Evolutionary conservation across 177 flowering plant species (phyloP), one percentile per base, ranked within the genome.

Genomic region (Vitis hybrid): DNA sequence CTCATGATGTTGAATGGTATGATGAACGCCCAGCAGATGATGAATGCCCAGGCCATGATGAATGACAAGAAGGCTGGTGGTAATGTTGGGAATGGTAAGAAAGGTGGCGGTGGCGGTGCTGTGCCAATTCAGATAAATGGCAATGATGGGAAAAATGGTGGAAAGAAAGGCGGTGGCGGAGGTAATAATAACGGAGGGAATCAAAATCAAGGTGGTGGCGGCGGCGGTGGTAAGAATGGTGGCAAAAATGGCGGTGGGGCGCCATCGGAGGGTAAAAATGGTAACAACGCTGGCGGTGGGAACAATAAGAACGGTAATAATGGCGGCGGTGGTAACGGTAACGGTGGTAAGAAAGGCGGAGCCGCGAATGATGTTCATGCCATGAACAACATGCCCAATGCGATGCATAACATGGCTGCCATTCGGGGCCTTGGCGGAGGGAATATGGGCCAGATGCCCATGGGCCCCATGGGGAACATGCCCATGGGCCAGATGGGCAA

Each of bases 401-500:
- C 78, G 4, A 70, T 80, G 30, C 83, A 69, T 35, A 82, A 73
- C 54, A 80, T 83, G 51, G 74, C 77, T 64, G 75, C 77, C 4
- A 66, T 73, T 3, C 74, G 57, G 12, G 78, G 70, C 18, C 40
- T 30, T 4, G 75, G 75, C 32, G 71, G 64, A 12, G 72, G 75
- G 60, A 72, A 52, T 11, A 59, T 66, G 72, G 76, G 73, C 49
- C 78, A 71, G 51, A 68, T 67, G 10, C 78, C 79, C 14, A 68
- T 75, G 79, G 81, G 80, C 19, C 81, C 73, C 27, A 74, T 77
- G 77, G 72, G 76, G 6, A 65, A 55, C 61, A 56, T 80, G 67
- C 82, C 80, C 3, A 78, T 78, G 80, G 72, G 78, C 60, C 87
- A 80, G 58, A 80, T 83, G 83, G 82, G 88, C 24, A 24, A 24